Evolutionary conservation across 208 protist genomes (phyloP).

Genomic region (Blastocrithidia nonstop): DNA sequence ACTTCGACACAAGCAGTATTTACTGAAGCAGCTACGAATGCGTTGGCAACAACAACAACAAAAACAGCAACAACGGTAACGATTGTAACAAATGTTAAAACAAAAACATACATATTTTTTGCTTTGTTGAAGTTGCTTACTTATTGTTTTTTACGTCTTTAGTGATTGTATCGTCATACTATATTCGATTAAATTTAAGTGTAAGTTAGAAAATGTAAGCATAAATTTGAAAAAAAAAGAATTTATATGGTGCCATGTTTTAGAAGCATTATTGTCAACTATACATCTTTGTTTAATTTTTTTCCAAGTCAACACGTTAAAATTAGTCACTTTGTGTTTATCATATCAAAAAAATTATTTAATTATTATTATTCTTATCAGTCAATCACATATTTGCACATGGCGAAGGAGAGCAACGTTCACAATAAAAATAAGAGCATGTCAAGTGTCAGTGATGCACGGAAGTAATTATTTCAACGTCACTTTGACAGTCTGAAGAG

Average conservation of each 20-base stretch:
- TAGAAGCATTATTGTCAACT: too few relatives aligned
- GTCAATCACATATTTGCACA: too few relatives aligned
- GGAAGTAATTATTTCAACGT: constrained; percentile 12
- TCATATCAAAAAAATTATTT: too few relatives aligned
- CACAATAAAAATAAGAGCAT: too few relatives aligned
- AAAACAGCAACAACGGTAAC: background rate
- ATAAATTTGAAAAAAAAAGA: too few relatives aligned
- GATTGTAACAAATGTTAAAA: background rate
- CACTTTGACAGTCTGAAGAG: constrained; percentile 67
- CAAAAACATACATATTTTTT: background rate
- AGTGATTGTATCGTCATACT: background rate
- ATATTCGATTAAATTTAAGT: constrained; percentile 1
- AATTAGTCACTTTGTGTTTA: too few relatives aligned
- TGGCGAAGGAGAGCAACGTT: too few relatives aligned
- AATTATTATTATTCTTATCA: too few relatives aligned
- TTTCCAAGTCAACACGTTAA: too few relatives aligned
- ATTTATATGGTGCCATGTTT: too few relatives aligned
- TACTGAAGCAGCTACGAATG: constrained; percentile 34
- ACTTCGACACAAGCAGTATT: constrained; percentile 80
- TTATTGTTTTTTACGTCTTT: background rate
- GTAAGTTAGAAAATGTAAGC: background rate
- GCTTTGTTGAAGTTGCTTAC: background rate
- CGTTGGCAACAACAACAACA: constrained; percentile 6
- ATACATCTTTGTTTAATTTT: too few relatives aligned
- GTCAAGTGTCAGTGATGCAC: background rate